Evolutionary conservation across 2,329 filamentous ascomycete species (phyloP).

Genomic region (Plenodomus biglobosus): DNA sequence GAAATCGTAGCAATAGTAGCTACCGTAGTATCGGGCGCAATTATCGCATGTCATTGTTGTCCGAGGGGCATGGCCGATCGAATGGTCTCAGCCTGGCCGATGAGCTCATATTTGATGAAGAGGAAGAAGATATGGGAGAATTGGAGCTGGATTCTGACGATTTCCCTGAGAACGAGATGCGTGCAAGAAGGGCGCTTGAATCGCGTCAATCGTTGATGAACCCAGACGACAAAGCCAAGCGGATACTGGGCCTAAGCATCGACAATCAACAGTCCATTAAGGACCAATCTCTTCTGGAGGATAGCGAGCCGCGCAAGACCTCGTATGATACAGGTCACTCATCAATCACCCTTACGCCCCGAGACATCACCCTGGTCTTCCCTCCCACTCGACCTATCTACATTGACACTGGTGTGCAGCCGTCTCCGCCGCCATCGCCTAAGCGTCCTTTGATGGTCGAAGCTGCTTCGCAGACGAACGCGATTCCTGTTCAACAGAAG

Average conservation of each 20-base stretch:
- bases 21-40: slow-evolving; percentile 55
- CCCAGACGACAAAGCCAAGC: slow-evolving; percentile 51
- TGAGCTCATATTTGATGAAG: slow-evolving; percentile 83
- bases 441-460: slow-evolving; percentile 38
- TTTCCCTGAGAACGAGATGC: slow-evolving; percentile 47
- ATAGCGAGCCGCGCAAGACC: slow-evolving; percentile 28
- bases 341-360: slow-evolving; percentile 26
- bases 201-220: slow-evolving; percentile 45
- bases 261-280: slow-evolving; percentile 29
- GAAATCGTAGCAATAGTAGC: slow-evolving; percentile 56
- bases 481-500: slow-evolving; percentile 24
- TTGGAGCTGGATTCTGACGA: slow-evolving; percentile 69
- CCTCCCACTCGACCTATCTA: slow-evolving; percentile 55
- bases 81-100: slow-evolving; percentile 82
- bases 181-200: slow-evolving; percentile 42
- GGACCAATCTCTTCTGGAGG: slow-evolving; percentile 25
- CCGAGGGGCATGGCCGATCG: slow-evolving; percentile 56
- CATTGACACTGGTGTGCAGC: slow-evolving; percentile 77
- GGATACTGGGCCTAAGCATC: slow-evolving; percentile 46
- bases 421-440: slow-evolving; percentile 79
- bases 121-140: slow-evolving; percentile 60
- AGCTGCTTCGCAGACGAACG: slow-evolving; percentile 24
- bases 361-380: slow-evolving; percentile 35
- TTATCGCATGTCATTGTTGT: slow-evolving; percentile 71
- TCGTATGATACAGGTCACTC: slow-evolving; percentile 25